A percentile compares a stretch with the other conserved stretches of the same genome.
These are phyloP conservation scores for Globisporangium spinosum DNA, from an alignment of 352 stramenopile species.

Conservation along the genomic window DNA sequence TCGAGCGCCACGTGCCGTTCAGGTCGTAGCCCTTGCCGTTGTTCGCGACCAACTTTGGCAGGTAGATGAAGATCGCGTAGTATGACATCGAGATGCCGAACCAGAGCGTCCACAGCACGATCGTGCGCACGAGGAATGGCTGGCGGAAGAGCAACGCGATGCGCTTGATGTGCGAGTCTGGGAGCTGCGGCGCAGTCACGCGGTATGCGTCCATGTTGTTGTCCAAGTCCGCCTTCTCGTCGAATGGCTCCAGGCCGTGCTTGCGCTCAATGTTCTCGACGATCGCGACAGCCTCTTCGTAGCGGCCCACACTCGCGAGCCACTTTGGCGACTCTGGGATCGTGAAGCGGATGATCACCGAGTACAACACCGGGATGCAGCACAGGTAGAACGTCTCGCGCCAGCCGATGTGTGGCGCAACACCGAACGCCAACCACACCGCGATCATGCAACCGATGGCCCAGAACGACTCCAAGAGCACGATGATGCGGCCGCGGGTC, in stretches of 20 bases:
- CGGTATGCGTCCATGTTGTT: conserved; percentile 18
- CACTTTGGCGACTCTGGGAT: conserved; percentile 73
- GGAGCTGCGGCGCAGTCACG: conserved; percentile 22
- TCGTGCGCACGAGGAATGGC: conserved; percentile 50
- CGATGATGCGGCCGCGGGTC: conserved; percentile 58
- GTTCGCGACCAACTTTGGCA: conserved; percentile 40
- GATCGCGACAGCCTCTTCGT: conserved; percentile 54
- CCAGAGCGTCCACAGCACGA: conserved; percentile 65
- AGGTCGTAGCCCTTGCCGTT: conserved; percentile 57
- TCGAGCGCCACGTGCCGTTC: conserved; percentile 45
- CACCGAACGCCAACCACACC: conserved; percentile 44
- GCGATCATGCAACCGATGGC: conserved; percentile 55
- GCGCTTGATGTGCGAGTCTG: conserved; percentile 45
- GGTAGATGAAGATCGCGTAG: conserved; percentile 67
- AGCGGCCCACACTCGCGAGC: conserved; percentile 60
- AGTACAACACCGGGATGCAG: conserved; percentile 49
- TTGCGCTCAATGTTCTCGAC: conserved; percentile 51
- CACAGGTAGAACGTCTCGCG: conserved; percentile 56
- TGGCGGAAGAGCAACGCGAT: conserved; percentile 50
- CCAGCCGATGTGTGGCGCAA: conserved; percentile 51
- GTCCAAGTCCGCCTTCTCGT: conserved; percentile 35
- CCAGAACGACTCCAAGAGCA: conserved; percentile 68
- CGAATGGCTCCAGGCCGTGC: conserved; percentile 38
- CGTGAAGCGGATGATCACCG: conserved; percentile 41
- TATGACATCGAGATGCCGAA: conserved; percentile 68